Percentiles rank a stretch among this genome's conserved stretches.
Evolutionary conservation across 257 asterid species (phyloP).

Genomic region (Nicotiana attenuata): DNA sequence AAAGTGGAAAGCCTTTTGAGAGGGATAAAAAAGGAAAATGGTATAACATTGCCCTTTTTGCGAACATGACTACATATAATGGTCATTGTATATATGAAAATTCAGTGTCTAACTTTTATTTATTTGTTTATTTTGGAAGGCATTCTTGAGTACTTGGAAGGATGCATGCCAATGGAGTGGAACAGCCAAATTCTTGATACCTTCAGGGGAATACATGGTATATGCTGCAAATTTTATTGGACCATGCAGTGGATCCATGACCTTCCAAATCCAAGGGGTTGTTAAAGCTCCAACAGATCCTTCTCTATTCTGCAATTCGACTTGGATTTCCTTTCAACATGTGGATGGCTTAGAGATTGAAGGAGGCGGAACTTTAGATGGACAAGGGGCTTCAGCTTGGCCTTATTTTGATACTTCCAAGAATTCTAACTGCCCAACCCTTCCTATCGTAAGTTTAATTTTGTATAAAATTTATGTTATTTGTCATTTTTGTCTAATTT

Average conservation of each 20-base stretch:
- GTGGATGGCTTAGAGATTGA: not conserved
- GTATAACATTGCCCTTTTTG: not conserved
- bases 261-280: not conserved
- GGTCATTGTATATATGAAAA: not conserved
- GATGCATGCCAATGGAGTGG: slow-evolving; percentile 9
- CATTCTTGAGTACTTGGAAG: not conserved
- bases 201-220: slow-evolving; percentile 7
- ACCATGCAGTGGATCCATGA: not conserved
- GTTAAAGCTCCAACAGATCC: slow-evolving; percentile 12
- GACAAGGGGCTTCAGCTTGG: slow-evolving; percentile 13
- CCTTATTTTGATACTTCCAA: not conserved
- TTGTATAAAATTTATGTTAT: not conserved
- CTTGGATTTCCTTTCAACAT: not conserved
- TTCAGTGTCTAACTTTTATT: not conserved
- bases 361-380: slow-evolving; percentile 11
- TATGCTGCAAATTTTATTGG: not conserved
- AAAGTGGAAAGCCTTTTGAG: too few relatives aligned
- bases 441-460: not conserved
- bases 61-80: not conserved
- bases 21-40: too few relatives aligned
- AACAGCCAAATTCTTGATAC: not conserved
- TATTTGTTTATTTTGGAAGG: not conserved
- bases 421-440: not conserved
- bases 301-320: not conserved
- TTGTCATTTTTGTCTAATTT: not conserved